phyloP scores from a whole-genome alignment of 371 early-diverging fungal genomes.

The Syncephalastrum contaminatum region DNA sequence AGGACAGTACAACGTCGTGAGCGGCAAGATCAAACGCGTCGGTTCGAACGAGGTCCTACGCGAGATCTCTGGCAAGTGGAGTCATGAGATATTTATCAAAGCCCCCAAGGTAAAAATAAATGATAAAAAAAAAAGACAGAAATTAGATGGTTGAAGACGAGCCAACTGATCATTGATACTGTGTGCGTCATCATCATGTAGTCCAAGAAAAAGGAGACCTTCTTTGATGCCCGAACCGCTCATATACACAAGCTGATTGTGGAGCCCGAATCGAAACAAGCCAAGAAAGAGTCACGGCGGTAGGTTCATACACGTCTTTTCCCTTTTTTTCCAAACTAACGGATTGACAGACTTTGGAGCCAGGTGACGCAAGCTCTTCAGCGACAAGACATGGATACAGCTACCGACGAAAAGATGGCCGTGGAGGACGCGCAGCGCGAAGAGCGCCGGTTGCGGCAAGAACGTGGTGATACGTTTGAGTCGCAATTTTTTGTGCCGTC shows the following conservation, averaged over 20 bases:
- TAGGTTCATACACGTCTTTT: constrained; percentile 15
- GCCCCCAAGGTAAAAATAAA: constrained; percentile 15
- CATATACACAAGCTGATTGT: constrained; percentile 66
- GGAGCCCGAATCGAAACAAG: constrained; percentile 70
- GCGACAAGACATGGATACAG: constrained; percentile 65
- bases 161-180: too few relatives aligned
- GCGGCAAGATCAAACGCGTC: constrained; percentile 80
- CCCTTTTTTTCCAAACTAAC: background rate
- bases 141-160: too few relatives aligned
- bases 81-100: constrained; percentile 68
- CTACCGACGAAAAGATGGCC: constrained; percentile 75
- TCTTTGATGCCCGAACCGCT: constrained; percentile 70
- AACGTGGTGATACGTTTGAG: constrained; percentile 38
- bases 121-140: background rate
- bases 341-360: constrained; percentile 66
- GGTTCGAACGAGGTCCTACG: constrained; percentile 77
- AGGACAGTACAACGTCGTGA: constrained; percentile 80
- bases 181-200: constrained; percentile 1
- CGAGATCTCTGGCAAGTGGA: constrained; percentile 89
- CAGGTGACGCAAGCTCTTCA: constrained; percentile 73
- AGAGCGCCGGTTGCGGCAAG: constrained; percentile 58
- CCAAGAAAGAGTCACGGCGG: constrained; percentile 81
- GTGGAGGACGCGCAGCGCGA: constrained; percentile 86
- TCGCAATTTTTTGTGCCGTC: constrained; percentile 50
- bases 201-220: constrained; percentile 40